Base-by-base conservation (phyloP, 768 basidiomycete species). In the Astraeus odoratus region DNA sequence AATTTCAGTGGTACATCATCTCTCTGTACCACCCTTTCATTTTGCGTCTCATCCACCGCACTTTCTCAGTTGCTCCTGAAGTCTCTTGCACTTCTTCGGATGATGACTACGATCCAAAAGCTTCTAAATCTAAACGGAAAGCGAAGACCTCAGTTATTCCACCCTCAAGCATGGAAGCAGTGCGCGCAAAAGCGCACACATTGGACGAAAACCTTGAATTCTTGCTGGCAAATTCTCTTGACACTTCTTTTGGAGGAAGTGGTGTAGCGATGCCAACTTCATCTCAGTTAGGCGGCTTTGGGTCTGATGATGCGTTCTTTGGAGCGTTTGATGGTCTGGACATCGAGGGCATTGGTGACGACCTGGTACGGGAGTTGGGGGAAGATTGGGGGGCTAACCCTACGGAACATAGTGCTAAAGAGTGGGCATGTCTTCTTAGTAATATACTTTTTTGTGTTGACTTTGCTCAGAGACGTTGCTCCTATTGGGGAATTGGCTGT, bases 321-420 rank as follows among this genome's bases (percentile, higher is more conserved):
- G 65, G 56, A 2, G 61, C 69, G 8, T 70, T 74, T 16, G 83
- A 78, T 43, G 80, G 69, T 18, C 54, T 80, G 19, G 83, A 78
- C 48, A 56, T 81, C n/a, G 75, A 70, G 6, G 80, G 74, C 18
- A 61, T 89, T 15, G 84, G 80, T 3, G 85, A 86, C 37, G 87
- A 89, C 53, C 66, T 90, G 22, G 84, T 82, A 7, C 73, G 71
- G 49, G 86, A 90, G 53, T 69, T 90, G 3, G 87, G 86, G 24
- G 78, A 80, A 54, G 79, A 72, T 19, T 88, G 86, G 85, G 77
- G 72, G 16, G 68, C 34, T 23, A 43, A 38, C 39, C 47, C 42
- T 4, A 13, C 41, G 33, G 35, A 45, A 8, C 48, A 51, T 16
- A 53, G 37, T 15, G 39, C 23, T 5, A 25, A 47, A 35, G 45